Conservation (phyloP, 148 eudicot genomes). For the Camellia sinensis region DNA sequence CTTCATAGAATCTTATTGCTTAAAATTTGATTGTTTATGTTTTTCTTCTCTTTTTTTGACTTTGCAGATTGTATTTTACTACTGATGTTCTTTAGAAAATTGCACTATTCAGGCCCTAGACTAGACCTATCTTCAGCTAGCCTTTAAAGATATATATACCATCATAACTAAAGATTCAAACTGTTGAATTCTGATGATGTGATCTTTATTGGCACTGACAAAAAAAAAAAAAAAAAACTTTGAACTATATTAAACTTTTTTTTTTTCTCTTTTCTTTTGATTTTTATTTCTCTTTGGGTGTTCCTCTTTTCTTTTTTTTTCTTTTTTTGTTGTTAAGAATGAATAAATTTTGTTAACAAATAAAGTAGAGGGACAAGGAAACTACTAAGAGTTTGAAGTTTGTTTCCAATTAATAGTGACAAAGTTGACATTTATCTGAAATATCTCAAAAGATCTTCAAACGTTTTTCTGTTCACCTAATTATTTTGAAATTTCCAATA, state of each 20-base stretch:
- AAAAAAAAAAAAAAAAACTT: neutral
- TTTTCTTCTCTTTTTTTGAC: neutral
- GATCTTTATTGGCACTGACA: neutral
- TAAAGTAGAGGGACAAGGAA: neutral
- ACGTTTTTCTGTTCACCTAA: neutral
- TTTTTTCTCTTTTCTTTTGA: neutral
- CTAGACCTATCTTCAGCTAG: neutral
- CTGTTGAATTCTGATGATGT: neutral
- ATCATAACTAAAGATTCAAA: neutral
- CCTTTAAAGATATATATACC: neutral
- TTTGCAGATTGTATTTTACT: neutral
- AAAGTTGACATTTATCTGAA: neutral
- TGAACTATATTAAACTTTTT: neutral
- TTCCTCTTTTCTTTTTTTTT: no score
- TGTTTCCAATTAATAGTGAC: neutral
- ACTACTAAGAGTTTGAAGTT: neutral
- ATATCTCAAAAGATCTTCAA: neutral
- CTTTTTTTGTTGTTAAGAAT: neutral
- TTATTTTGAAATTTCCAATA: neutral
- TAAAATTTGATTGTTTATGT: neutral
- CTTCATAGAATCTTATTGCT: neutral
- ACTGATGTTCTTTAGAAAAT: neutral
- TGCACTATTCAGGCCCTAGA: slow-evolving; percentile 6
- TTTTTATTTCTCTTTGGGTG: neutral
- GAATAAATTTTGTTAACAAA: neutral